Conservation (phyloP, 2,329 filamentous ascomycete genomes). For the Aureobasidium pullulans region DNA sequence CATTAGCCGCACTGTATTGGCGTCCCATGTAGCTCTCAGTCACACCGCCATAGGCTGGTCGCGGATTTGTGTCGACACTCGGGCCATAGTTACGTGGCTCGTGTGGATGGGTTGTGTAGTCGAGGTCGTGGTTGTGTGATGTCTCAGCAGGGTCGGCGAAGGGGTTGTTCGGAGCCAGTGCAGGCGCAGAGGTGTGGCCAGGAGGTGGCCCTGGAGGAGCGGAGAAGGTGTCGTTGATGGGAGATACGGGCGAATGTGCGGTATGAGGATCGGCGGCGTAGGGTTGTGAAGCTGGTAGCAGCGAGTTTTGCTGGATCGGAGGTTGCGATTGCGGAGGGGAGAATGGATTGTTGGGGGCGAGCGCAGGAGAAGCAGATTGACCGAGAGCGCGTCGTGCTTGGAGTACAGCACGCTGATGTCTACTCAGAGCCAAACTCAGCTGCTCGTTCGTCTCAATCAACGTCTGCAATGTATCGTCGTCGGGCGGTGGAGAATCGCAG, state of each 20-base stretch:
- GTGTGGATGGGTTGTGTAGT: slow-evolving; percentile 1
- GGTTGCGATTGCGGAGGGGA: not conserved
- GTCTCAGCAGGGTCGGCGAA: slow-evolving; percentile 6
- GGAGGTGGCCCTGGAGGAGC: slow-evolving; percentile 11
- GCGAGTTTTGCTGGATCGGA: not conserved
- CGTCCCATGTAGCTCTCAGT: slow-evolving; percentile 38
- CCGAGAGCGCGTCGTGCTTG: slow-evolving; percentile 45
- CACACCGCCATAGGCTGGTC: slow-evolving; percentile 22
- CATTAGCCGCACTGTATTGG: slow-evolving; percentile 36
- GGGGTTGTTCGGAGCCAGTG: not conserved
- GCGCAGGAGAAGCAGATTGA: slow-evolving; percentile 18
- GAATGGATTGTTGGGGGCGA: not conserved
- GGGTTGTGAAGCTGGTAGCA: not conserved
- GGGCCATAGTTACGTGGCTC: slow-evolving; percentile 11
- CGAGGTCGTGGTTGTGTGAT: not conserved
- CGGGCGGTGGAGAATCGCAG: slow-evolving; percentile 68
- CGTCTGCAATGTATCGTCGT: slow-evolving; percentile 88
- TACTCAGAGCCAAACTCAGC: slow-evolving; percentile 70
- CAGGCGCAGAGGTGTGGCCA: not conserved
- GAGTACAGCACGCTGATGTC: slow-evolving; percentile 73
- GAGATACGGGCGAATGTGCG: slow-evolving; percentile 1
- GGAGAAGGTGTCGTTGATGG: not conserved
- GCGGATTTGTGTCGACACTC: not conserved
- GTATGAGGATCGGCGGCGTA: not conserved
- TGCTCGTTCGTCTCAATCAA: slow-evolving; percentile 94